phyloP scores from a whole-genome alignment of 1,284 basidiomycete genomes.

The Lentinula novae-zelandiae region DNA sequence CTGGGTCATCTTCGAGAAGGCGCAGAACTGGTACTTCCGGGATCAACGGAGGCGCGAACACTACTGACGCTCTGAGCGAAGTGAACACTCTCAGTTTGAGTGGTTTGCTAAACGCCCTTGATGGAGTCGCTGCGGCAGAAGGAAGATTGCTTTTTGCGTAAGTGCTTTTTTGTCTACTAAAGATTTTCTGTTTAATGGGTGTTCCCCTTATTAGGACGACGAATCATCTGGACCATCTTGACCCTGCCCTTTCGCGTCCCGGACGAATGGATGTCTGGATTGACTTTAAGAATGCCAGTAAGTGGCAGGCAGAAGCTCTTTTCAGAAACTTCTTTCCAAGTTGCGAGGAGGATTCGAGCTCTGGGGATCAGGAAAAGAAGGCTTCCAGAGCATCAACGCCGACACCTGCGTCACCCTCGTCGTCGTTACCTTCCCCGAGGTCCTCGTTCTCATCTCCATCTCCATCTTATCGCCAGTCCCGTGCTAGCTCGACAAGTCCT shows the following conservation, averaged over 20 bases:
- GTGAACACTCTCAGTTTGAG: conserved; percentile 77
- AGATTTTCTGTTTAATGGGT: not conserved
- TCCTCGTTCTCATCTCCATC: not conserved
- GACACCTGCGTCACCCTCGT: conserved; percentile 19
- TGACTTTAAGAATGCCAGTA: conserved; percentile 81
- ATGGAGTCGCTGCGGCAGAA: conserved; percentile 83
- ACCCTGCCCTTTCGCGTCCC: conserved; percentile 79
- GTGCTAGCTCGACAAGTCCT: not conserved
- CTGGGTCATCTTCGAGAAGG: conserved; percentile 25
- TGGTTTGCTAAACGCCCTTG: conserved; percentile 79
- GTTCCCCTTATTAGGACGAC: not conserved
- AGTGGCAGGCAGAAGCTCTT: conserved; percentile 76
- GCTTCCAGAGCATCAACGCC: not conserved
- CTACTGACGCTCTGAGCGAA: conserved; percentile 57
- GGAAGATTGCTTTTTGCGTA: conserved; percentile 81
- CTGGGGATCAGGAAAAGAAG: not conserved
- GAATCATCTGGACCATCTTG: conserved; percentile 59
- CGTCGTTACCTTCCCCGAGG: not conserved
- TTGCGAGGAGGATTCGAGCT: conserved; percentile 40
- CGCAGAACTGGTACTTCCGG: conserved; percentile 38
- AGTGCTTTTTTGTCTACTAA: conserved; percentile 26
- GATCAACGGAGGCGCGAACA: not conserved
- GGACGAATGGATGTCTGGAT: conserved; percentile 90
- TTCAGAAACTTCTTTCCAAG: conserved; percentile 87
- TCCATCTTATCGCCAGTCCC: not conserved